Evolutionary conservation across 2,329 filamentous ascomycete species (phyloP).

Genomic region (Nemania sp.): DNA sequence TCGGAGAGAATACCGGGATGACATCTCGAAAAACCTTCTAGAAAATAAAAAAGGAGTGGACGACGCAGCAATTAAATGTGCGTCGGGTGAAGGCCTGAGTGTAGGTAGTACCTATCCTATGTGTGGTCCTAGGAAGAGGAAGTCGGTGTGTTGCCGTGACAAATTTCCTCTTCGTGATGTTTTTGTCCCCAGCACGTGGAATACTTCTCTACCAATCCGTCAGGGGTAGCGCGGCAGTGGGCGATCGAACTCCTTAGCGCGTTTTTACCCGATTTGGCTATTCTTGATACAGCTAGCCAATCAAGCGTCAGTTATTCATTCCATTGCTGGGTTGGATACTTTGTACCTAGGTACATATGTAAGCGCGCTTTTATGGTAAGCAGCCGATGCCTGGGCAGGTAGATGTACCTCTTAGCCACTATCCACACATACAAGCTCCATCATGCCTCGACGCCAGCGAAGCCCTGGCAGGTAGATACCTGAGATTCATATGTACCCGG

Average conservation of each 20-base stretch:
- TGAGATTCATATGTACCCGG: too few species aligned
- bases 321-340: not conserved
- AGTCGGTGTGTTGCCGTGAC: conserved; percentile 32
- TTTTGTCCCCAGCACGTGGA: conserved; percentile 25
- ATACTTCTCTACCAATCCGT: conserved; percentile 5
- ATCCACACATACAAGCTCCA: too few species aligned
- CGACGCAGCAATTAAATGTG: conserved; percentile 46
- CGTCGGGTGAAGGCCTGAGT: conserved; percentile 35
- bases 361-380: too few species aligned
- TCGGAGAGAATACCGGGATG: conserved; percentile 42
- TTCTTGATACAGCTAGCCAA: conserved; percentile 15
- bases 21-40: conserved; percentile 35
- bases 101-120: conserved; percentile 14
- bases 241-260: conserved; percentile 15
- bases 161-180: conserved; percentile 35
- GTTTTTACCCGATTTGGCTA: conserved; percentile 25
- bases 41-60: conserved; percentile 42
- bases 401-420: too few species aligned
- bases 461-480: too few species aligned
- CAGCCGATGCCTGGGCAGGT: not conserved
- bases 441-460: too few species aligned
- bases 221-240: conserved; percentile 30
- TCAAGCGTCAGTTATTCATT: conserved; percentile 16
- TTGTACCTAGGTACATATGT: not conserved
- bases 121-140: conserved; percentile 24